These are phyloP conservation scores for Kluyveromyces wickerhamii DNA, from an alignment of 805 yeast species.

Conservation along the genomic window DNA sequence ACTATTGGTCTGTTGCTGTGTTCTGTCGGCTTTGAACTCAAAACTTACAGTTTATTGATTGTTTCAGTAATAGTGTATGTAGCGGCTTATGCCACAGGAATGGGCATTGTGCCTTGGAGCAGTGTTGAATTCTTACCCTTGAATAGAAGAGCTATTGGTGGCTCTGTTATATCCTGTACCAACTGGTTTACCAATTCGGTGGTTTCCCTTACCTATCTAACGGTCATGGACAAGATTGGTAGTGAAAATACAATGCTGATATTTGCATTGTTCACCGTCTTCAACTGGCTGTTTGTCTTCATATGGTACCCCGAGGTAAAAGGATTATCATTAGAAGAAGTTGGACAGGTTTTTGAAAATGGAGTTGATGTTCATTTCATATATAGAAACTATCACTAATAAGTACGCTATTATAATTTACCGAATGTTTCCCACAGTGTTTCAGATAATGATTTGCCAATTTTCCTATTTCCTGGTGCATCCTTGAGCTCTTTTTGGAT, in stretches of 20 bases:
- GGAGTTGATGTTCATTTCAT: slow-evolving; percentile 34
- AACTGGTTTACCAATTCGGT: slow-evolving; percentile 36
- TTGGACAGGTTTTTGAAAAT: slow-evolving; percentile 33
- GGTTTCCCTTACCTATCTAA: slow-evolving; percentile 31
- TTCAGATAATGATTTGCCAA: slow-evolving; percentile 28
- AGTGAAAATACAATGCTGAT: slow-evolving; percentile 29
- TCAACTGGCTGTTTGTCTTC: slow-evolving; percentile 35
- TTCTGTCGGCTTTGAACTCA: slow-evolving; percentile 23
- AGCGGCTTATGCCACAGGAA: slow-evolving; percentile 36
- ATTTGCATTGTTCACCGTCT: slow-evolving; percentile 28
- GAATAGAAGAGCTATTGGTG: slow-evolving; percentile 36
- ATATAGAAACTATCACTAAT: slow-evolving; percentile 25
- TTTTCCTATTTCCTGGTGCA: slow-evolving; percentile 29
- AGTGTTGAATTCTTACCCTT: slow-evolving; percentile 38
- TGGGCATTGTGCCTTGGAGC: slow-evolving; percentile 40
- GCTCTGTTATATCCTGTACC: slow-evolving; percentile 35
- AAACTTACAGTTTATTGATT: slow-evolving; percentile 19
- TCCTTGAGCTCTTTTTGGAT: slow-evolving; percentile 22
- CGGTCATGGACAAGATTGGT: slow-evolving; percentile 27
- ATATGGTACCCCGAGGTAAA: slow-evolving; percentile 38
- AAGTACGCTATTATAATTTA: not conserved
- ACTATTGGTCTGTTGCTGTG: slow-evolving; percentile 29
- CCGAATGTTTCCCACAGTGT: slow-evolving; percentile 13
- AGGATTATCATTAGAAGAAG: slow-evolving; percentile 37
- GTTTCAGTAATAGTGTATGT: slow-evolving; percentile 31